Evolutionary conservation across 768 basidiomycete species (phyloP).

Genomic region (Suillus variegatus): DNA sequence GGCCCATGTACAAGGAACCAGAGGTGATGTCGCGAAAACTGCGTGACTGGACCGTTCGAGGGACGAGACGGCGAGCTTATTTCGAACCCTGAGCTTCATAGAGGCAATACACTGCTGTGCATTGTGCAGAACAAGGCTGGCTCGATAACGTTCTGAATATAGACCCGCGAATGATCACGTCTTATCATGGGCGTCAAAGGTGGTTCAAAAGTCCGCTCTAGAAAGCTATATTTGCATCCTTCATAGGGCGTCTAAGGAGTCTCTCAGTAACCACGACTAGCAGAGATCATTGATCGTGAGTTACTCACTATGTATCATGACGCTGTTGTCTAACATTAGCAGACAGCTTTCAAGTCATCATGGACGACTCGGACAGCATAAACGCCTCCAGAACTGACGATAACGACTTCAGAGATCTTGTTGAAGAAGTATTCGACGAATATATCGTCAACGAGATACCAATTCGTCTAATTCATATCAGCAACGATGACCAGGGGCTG

Average conservation of each 20-base stretch:
- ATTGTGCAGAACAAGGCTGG: not conserved
- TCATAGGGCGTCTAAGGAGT: not conserved
- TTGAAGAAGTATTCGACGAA: conserved; percentile 6
- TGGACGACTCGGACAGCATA: not conserved
- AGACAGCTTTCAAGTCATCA: not conserved
- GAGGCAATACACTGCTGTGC: not conserved
- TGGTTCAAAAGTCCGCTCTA: not conserved
- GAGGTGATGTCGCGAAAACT: too few species aligned
- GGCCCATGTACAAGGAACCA: too few species aligned
- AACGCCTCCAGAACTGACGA: not conserved
- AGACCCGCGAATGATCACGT: not conserved
- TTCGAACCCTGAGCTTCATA: not conserved
- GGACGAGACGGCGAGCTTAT: too few species aligned
- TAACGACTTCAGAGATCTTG: not conserved
- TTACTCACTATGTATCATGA: not conserved
- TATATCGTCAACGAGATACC: conserved; percentile 10
- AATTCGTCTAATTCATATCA: conserved; percentile 8
- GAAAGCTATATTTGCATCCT: not conserved
- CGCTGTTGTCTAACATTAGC: not conserved
- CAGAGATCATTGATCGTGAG: not conserved
- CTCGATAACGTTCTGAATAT: not conserved
- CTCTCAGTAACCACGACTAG: not conserved
- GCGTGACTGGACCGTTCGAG: too few species aligned
- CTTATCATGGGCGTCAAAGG: not conserved
- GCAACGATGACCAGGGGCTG: not conserved